Base-by-base conservation (phyloP, 805 yeast genomes). In the Candida dajiaensis region DNA sequence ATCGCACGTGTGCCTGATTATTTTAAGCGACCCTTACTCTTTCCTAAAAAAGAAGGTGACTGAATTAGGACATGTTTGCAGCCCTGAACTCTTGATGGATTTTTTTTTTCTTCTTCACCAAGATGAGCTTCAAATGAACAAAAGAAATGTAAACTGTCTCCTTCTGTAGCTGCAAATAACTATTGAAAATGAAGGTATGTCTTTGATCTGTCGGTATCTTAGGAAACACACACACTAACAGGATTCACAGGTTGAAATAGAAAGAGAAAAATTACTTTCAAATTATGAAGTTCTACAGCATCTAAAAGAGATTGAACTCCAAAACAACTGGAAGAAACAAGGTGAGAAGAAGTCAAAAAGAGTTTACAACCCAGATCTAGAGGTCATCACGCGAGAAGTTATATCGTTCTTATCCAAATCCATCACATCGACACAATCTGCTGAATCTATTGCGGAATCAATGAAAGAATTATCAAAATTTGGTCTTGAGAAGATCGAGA, bases 401-500 rank as follows among this genome's bases (percentile, higher is more conserved):
- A 45, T 50, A 2, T 54, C 59, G 1, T 52, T 53, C 26, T 48
- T 54, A 1, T 41, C 49, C 3, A 57, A 55, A 37, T 38, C 45
- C 1, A 28, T 49, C 18, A 54, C 55, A 0, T 50, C 50, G 8
- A 49, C 56, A 3, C 66, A 68, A 12, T 51, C 66, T 1, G 44
- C 57, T 12, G 62, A 57, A 23, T 45, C 63, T 19, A 60, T 58
- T 41, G 57, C 63, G 10, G 58, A 55, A 16, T 49, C 67, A 6
- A 61, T 69, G 55, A 50, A 45, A 23, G 53, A 51, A 9, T 47
- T 69, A 21, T 57, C 66, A 18, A 48, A 68, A 29, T 81, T 74
- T 50, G 75, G 73, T 25, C 69, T 92, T 45, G 89, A 84, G 67
- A 86, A 88, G 63, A 81, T 86, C 22, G 99, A 92, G 59, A 80